Base-by-base conservation (phyloP, 1,284 basidiomycete genomes). In the Leucoagaricus sp. region DNA sequence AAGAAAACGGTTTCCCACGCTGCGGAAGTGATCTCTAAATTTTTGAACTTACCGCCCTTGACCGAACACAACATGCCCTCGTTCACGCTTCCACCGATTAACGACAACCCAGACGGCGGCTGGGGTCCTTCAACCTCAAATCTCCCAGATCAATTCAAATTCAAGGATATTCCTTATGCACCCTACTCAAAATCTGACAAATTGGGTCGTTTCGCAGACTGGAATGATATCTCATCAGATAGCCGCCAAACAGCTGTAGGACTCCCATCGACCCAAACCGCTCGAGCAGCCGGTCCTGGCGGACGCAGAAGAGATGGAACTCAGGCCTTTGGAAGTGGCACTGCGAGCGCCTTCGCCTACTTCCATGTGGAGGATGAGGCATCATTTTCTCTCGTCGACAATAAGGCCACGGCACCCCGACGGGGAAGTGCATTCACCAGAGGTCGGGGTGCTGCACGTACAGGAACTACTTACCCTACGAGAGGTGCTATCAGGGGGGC, bases 321-420 rank as follows among this genome's bases (percentile, higher is more conserved):
- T 33, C 85, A 84, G 62, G 85, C 88, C 9, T 91, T 90, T 68
- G 86, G 87, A 54, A 94, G 93, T 62, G 91, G 90, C 25, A 89
- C 89, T 60, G 87, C 89, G 26, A 96, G 88, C 67, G 94, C 94
- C n/a, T 98, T 98, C 70, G 93, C 94, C 26, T 98, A 98, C 76
- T 96, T 96, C 79, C 96, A 98, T 75, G 95, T 93, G 62, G 96
- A 99, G 74, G 96, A 99, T 71, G 97, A 99, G 76, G 93, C 94
- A 26, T 93, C 89, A 58, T 99, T 99, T 84, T 96, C 93, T 44
- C 82, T 99, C 50, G 97, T 99, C 55, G 96, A 98, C 72, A 95
- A 88, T 72, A 93, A 91, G 72, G 67, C 85, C 49, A 76, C 82
- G 47, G 76, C 83, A 45, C 79, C 84, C 41, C 83, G 88, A 65